phyloP scores from a whole-genome alignment of 805 yeast genomes.

The Barnettozyma vustinii region DNA sequence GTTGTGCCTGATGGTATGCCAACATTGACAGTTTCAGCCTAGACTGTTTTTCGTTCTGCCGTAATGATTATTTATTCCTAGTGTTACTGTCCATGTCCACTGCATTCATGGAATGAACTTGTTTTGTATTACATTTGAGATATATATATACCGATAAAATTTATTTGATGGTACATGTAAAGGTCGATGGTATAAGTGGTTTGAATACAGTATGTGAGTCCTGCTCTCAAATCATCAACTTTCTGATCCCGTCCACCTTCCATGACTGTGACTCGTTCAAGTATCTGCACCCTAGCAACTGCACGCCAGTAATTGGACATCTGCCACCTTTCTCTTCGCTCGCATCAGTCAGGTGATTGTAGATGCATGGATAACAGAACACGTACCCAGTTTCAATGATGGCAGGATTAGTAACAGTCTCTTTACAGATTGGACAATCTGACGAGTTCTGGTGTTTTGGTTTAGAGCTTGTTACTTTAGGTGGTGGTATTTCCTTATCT shows the following conservation, averaged over 20 bases:
- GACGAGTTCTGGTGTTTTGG: conserved; percentile 28
- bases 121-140: not conserved
- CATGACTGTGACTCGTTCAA: conserved; percentile 53
- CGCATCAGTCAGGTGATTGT: conserved; percentile 49
- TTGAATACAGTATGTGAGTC: not conserved
- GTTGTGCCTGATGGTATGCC: conserved; percentile 10
- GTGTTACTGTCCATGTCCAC: not conserved
- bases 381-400: conserved; percentile 89
- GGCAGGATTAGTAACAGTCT: conserved; percentile 69
- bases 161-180: not conserved
- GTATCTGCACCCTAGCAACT: conserved; percentile 65
- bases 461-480: conserved; percentile 9
- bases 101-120: not conserved
- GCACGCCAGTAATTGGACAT: conserved; percentile 80
- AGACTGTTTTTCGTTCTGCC: not conserved
- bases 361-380: conserved; percentile 84
- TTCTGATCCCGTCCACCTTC: conserved; percentile 70
- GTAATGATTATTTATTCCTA: not conserved
- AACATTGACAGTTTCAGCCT: conserved; percentile 5
- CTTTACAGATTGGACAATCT: conserved; percentile 66
- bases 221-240: conserved; percentile 50
- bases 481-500: conserved; percentile 44
- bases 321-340: conserved; percentile 50
- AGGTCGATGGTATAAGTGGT: not conserved
- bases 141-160: not conserved